phyloP scores from a whole-genome alignment of 2,329 filamentous ascomycete genomes.

The Talaromyces sp. region DNA sequence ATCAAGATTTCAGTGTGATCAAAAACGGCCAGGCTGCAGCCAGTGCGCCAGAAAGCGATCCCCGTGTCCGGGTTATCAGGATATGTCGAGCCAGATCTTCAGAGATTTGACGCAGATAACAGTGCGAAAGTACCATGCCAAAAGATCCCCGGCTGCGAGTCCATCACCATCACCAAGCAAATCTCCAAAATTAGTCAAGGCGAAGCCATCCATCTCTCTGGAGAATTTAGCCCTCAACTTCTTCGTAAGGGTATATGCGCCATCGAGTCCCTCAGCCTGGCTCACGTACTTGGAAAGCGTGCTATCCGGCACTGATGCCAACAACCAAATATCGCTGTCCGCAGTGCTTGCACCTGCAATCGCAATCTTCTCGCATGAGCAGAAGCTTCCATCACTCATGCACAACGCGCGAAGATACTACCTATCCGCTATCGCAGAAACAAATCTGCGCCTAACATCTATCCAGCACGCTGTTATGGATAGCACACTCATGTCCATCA shows the following conservation, averaged over 20 bases:
- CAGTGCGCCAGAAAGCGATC: not conserved
- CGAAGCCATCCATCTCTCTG: not conserved
- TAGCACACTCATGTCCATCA: not conserved
- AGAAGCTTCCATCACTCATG: not conserved
- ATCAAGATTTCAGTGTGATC: not conserved
- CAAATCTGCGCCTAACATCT: not conserved
- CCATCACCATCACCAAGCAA: not conserved
- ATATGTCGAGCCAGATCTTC: not conserved
- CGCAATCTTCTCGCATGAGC: not conserved
- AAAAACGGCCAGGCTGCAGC: not conserved
- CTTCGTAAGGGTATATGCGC: not conserved
- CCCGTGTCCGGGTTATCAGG: not conserved
- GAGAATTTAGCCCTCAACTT: not conserved
- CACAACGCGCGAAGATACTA: not conserved
- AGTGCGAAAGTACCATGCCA: not conserved
- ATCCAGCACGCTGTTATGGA: not conserved
- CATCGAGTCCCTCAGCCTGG: not conserved
- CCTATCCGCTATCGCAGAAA: not conserved
- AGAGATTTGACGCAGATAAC: not conserved
- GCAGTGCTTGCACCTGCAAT: constrained; percentile 2
- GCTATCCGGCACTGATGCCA: not conserved
- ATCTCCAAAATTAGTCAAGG: not conserved
- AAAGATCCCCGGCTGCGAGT: not conserved
- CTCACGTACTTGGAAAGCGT: not conserved
- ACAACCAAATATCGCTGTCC: not conserved